Evolutionary conservation across 108 stramenopile genomes (phyloP), one percentile per base, ranked within the genome.

Genomic region (Conticribra guillardii): DNA sequence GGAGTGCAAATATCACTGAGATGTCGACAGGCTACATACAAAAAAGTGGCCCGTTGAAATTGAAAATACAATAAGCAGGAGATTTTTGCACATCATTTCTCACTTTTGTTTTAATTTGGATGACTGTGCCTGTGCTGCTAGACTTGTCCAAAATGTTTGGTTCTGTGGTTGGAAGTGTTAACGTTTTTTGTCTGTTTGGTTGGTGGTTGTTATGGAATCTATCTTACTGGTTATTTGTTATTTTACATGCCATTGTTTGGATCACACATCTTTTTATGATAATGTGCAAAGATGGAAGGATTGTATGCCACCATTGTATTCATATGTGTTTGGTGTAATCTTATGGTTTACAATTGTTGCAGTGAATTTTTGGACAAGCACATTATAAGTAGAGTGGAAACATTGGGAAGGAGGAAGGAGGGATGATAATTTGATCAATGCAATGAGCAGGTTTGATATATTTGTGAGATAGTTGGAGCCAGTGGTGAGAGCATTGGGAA

Each of bases 291-390:
- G 92, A 14, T 97, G 96, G 98, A 76, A 67, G 64, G 63, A 74
- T 28, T 60, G 69, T 54, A 90, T 92, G 86, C 72, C 73, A n/a
- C n/a, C n/a, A 11, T 41, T 69, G 18, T 80, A 79, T 15, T 78
- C 89, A 1, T 60, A 74, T 45, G 81, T 86, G 26, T 65, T 83
- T 67, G 87, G 87, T 22, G 87, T 89, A 14, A 61, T n/a, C n/a
- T n/a, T n/a, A n/a, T 99, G 54, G 88, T 93, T 50, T 95, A 96
- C 57, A 84, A 96, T 54, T 97, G 97, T 83, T 96, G 97, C 16
- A 82, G 94, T 33, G 84, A 85, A 32, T 81, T 85, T 21, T 62
- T 97, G 48, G 87, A 92, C 58, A 28, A 83, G 56, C 86, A 96
- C 0, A 89, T 97, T 8, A 52, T 97, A 55, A 53, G 71, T 53